These are phyloP conservation scores for Trichoderma cornu-damae DNA, from an alignment of 2,329 filamentous ascomycete species.

Conservation along the genomic window DNA sequence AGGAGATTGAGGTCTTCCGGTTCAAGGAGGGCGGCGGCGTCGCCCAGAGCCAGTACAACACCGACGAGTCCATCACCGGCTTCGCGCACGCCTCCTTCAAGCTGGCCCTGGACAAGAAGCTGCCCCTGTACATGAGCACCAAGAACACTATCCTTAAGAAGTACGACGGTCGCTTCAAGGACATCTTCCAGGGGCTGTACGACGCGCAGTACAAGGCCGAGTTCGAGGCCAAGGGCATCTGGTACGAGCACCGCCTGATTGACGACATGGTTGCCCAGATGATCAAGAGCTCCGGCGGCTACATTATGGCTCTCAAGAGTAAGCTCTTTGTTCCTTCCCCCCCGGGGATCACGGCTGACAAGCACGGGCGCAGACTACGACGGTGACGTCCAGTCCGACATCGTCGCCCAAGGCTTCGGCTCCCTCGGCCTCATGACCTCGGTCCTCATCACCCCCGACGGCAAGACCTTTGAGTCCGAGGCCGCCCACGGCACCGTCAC, in stretches of 20 bases:
- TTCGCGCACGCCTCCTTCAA: conserved; percentile 98
- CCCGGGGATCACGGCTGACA: background rate
- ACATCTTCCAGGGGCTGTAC: conserved; percentile 98
- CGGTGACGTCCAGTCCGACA: conserved; percentile 97
- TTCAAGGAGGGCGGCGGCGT: conserved; percentile 84
- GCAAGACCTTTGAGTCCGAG: conserved; percentile 95
- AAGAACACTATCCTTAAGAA: conserved; percentile 99
- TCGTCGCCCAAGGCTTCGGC: conserved; percentile 96
- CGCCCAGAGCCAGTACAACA: conserved; percentile 97
- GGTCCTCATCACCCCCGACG: conserved; percentile 91
- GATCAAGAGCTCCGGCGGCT: conserved; percentile 97
- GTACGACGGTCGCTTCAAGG: conserved; percentile 98
- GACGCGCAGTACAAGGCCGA: conserved; percentile 78
- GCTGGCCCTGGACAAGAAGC: conserved; percentile 77
- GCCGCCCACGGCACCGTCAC: conserved; percentile 98
- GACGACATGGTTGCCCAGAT: conserved; percentile 99
- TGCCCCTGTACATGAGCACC: conserved; percentile 99
- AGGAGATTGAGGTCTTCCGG: conserved; percentile 84
- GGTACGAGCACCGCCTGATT: conserved; percentile 99
- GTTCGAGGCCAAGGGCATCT: conserved; percentile 89
- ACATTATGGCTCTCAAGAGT: conserved; percentile 98
- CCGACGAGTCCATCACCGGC: conserved; percentile 86
- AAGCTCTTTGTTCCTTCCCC: conserved; percentile 33
- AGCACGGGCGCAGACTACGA: conserved; percentile 82
- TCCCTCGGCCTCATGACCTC: conserved; percentile 98